These are phyloP conservation scores for Tolypocladium pustulatum DNA, from an alignment of 2,329 filamentous ascomycete species.

Conservation along the genomic window DNA sequence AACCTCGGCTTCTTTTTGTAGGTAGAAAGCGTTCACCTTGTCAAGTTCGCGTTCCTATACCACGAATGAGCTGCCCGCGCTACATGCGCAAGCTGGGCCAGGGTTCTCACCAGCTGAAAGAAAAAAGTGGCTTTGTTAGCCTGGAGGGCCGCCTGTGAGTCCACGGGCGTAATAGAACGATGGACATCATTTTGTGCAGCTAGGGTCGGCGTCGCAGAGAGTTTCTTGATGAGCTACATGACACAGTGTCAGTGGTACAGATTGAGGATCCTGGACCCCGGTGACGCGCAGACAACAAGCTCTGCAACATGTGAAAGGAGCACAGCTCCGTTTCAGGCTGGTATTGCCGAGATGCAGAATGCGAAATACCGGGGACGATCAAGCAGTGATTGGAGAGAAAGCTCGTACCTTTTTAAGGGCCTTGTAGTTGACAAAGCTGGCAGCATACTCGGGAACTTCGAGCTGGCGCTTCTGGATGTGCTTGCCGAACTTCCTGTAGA, in stretches of 20 bases:
- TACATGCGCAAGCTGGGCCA: not conserved
- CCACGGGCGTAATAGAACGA: constrained; percentile 37
- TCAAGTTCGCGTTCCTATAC: constrained; percentile 87
- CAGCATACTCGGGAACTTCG: constrained; percentile 97
- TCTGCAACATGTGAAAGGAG: not conserved
- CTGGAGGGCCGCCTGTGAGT: constrained; percentile 83
- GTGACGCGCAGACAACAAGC: not conserved
- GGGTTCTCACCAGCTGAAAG: constrained; percentile 70
- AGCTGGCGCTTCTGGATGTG: constrained; percentile 98
- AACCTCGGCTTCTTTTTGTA: constrained; percentile 97
- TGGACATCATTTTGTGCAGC: constrained; percentile 59
- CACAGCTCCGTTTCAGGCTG: not conserved
- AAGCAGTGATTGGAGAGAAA: not conserved
- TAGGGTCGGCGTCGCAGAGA: constrained; percentile 82
- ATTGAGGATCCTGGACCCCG: not conserved
- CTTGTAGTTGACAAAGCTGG: constrained; percentile 99
- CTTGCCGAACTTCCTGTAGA: constrained; percentile 94
- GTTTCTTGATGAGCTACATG: constrained; percentile 87
- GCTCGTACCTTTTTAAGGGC: constrained; percentile 81
- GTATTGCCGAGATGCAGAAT: not conserved
- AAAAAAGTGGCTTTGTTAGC: constrained; percentile 99
- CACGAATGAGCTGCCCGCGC: not conserved
- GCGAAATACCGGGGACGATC: not conserved
- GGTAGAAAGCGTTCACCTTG: constrained; percentile 95
- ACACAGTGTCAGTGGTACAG: not conserved